Percentiles rank a stretch among this genome's conserved stretches.
These are phyloP conservation scores for Hymenoscyphus fructigenus DNA, from an alignment of 2,329 filamentous ascomycete genomes.

Conservation along the genomic window DNA sequence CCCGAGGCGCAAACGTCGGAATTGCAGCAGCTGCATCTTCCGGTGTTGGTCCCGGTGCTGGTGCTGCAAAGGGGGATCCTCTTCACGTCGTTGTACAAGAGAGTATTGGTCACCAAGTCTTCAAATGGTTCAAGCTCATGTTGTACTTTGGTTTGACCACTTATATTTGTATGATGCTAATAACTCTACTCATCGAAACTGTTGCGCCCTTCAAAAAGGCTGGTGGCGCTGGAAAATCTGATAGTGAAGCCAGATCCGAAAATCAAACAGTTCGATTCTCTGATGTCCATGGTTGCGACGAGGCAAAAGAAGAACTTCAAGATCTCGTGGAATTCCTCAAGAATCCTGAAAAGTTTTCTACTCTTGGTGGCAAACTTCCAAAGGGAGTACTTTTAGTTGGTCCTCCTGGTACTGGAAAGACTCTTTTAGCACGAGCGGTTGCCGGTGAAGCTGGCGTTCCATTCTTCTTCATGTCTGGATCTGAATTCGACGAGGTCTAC, in stretches of 20 bases:
- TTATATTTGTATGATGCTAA: constrained; percentile 75
- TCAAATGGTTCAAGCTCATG: constrained; percentile 90
- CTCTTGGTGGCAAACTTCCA: constrained; percentile 91
- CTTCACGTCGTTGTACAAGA: constrained; percentile 96
- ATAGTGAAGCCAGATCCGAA: constrained; percentile 87
- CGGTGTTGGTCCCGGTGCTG: constrained; percentile 38
- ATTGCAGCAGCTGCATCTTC: constrained; percentile 50
- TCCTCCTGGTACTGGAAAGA: constrained; percentile 96
- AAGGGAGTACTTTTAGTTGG: constrained; percentile 95
- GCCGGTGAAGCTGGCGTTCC: constrained; percentile 96
- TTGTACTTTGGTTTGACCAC: constrained; percentile 74
- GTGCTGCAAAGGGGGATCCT: constrained; percentile 77
- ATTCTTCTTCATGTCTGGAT: constrained; percentile 99
- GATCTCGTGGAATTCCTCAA: constrained; percentile 96
- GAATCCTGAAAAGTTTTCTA: constrained; percentile 89
- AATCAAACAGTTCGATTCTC: constrained; percentile 87
- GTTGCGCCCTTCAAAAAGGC: constrained; percentile 79
- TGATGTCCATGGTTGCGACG: constrained; percentile 95
- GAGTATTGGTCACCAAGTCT: constrained; percentile 72
- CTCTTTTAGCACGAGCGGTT: constrained; percentile 88
- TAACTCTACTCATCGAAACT: constrained; percentile 81
- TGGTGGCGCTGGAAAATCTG: constrained; percentile 56
- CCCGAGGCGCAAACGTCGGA: constrained; percentile 63
- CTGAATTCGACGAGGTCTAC: constrained; percentile 97
- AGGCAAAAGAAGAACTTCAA: constrained; percentile 96